Conservation (phyloP, 1,139 yeast species). For the Candida pseudoviswanathii region DNA sequence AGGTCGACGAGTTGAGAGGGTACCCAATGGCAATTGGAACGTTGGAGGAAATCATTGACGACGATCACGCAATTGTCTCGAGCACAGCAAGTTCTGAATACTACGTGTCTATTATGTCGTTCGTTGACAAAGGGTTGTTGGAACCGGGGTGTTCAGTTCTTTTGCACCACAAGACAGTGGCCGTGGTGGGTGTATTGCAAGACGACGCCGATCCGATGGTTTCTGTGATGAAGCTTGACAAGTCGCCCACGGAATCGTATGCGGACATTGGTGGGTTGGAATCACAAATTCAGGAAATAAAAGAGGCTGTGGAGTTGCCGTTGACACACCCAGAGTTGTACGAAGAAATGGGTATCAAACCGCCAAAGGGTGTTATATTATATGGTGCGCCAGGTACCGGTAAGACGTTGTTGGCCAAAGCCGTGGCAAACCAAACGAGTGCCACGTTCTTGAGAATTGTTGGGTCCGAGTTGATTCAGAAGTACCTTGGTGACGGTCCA, state of each 20-base stretch:
- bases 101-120: constrained; percentile 93
- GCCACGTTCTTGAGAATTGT: constrained; percentile 96
- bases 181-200: constrained; percentile 89
- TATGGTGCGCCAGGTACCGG: constrained; percentile 99
- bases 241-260: constrained; percentile 95
- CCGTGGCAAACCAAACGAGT: constrained; percentile 97
- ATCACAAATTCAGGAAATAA: constrained; percentile 94
- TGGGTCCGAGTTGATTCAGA: constrained; percentile 95
- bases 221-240: constrained; percentile 94
- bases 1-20: constrained; percentile 94
- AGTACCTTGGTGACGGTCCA: constrained; percentile 98
- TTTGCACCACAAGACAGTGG: constrained; percentile 91
- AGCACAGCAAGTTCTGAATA: constrained; percentile 96
- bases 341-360: constrained; percentile 99
- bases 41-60: constrained; percentile 94
- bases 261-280: constrained; percentile 98
- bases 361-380: constrained; percentile 97
- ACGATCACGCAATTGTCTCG: constrained; percentile 97
- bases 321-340: constrained; percentile 96
- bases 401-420: constrained; percentile 93
- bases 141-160: constrained; percentile 99
- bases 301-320: constrained; percentile 97
- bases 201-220: constrained; percentile 99
- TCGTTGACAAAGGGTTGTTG: constrained; percentile 92
- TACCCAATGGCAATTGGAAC: constrained; percentile 97